A percentile compares a stretch with the other conserved stretches of the same genome.
phyloP scores from a whole-genome alignment of 2,329 filamentous ascomycete genomes.

The Emmonsia crescens region DNA sequence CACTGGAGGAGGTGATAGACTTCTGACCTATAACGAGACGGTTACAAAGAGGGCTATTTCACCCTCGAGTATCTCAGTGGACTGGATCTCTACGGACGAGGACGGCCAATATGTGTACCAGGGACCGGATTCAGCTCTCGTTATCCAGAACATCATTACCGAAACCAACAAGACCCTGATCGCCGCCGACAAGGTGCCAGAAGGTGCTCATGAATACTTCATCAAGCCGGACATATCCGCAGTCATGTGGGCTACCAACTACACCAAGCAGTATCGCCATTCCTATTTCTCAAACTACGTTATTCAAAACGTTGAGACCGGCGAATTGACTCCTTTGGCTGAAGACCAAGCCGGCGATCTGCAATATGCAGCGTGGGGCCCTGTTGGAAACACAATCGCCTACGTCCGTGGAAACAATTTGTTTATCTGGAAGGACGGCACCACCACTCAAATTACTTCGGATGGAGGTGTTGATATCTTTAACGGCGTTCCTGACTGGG shows the following conservation, averaged over 20 bases:
- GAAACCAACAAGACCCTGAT: conserved; percentile 48
- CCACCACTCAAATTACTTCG: conserved; percentile 55
- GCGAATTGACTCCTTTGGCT: conserved; percentile 45
- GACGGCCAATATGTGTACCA: conserved; percentile 53
- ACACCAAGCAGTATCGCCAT: conserved; percentile 58
- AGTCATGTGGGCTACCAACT: conserved; percentile 53
- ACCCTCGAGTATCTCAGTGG: conserved; percentile 39
- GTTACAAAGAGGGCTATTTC: conserved; percentile 38
- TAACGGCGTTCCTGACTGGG: conserved; percentile 92
- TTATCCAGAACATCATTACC: conserved; percentile 52
- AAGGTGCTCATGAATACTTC: conserved; percentile 47
- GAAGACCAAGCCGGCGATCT: conserved; percentile 53
- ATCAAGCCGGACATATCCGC: conserved; percentile 50
- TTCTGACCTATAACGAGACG: conserved; percentile 52
- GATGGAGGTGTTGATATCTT: conserved; percentile 77
- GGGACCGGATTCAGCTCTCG: conserved; percentile 41
- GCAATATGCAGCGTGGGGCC: conserved; percentile 55
- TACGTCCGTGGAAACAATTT: conserved; percentile 59
- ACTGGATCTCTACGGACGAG: conserved; percentile 48
- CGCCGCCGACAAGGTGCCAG: conserved; percentile 46
- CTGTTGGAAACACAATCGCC: conserved; percentile 48
- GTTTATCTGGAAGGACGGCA: conserved; percentile 47
- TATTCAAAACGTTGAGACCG: conserved; percentile 50
- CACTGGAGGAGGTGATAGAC: conserved; percentile 44
- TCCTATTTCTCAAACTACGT: conserved; percentile 59